These are phyloP conservation scores for Lachancea sp. DNA, from an alignment of 805 yeast species.

Conservation along the genomic window DNA sequence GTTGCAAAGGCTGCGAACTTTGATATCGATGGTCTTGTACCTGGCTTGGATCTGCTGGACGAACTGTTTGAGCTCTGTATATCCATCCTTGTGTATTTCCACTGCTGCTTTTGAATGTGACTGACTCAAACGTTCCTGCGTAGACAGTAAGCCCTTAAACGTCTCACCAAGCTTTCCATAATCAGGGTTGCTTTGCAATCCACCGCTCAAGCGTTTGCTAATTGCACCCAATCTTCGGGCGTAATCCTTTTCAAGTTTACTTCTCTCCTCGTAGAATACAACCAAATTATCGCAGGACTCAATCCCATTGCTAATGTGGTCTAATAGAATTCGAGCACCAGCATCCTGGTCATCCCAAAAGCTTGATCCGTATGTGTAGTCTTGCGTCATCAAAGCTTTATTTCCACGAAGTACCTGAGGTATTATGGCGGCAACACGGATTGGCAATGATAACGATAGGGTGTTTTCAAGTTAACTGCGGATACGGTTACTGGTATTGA, in stretches of 20 bases:
- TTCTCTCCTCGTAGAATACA: conserved; percentile 26
- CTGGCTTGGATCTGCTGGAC: conserved; percentile 23
- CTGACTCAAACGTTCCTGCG: conserved; percentile 26
- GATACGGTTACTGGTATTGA: neutral
- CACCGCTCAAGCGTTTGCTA: conserved; percentile 22
- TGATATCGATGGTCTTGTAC: conserved; percentile 26
- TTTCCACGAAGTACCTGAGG: neutral
- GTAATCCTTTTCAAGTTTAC: conserved; percentile 30
- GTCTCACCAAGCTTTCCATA: conserved; percentile 24
- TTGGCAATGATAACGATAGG: too few relatives aligned
- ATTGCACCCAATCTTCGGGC: conserved; percentile 31
- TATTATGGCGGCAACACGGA: neutral
- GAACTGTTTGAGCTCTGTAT: conserved; percentile 23
- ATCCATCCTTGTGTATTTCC: conserved; percentile 21
- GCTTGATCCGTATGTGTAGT: conserved; percentile 27
- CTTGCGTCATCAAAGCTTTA: conserved; percentile 6
- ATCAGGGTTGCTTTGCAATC: conserved; percentile 21
- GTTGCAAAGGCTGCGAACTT: conserved; percentile 25
- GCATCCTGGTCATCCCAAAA: conserved; percentile 33
- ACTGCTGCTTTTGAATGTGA: conserved; percentile 30
- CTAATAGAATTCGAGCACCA: conserved; percentile 26
- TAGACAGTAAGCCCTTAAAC: conserved; percentile 13
- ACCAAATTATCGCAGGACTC: conserved; percentile 22
- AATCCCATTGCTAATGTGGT: conserved; percentile 27
- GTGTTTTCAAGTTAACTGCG: too few relatives aligned